These are phyloP conservation scores for Brassica balearica DNA, from an alignment of 441 rosid species.

Conservation along the genomic window DNA sequence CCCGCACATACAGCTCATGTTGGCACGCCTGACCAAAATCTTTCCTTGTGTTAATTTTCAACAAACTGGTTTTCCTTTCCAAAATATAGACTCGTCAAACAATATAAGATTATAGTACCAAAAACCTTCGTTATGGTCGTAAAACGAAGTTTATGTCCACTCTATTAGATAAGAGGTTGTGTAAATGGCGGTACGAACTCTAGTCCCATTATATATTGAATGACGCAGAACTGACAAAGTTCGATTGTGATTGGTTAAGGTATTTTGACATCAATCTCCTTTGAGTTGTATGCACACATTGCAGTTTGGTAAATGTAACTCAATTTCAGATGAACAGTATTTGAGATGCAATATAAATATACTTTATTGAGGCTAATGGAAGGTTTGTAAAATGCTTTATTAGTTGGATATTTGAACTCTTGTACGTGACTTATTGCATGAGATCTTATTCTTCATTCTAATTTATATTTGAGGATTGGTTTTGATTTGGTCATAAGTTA, in stretches of 20 bases:
- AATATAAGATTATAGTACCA: neutral
- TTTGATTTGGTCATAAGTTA: neutral
- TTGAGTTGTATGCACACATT: conserved; percentile 7
- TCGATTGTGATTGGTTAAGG: neutral
- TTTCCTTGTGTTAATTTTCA: conserved; percentile 17
- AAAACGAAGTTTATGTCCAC: neutral
- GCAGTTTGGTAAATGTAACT: conserved; percentile 3
- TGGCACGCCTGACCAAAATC: conserved; percentile 67
- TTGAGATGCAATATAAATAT: neutral
- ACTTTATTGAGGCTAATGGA: neutral
- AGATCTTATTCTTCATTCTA: neutral
- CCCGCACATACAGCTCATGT: conserved; percentile 52
- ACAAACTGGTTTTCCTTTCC: neutral
- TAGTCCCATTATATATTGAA: neutral
- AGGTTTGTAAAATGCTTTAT: neutral
- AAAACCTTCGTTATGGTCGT: neutral
- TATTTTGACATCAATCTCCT: neutral
- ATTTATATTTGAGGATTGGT: neutral
- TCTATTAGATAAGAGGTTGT: neutral
- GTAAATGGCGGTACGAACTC: conserved; percentile 3
- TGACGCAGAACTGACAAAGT: neutral
- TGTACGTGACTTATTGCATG: neutral
- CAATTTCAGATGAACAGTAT: neutral
- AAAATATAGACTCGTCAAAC: no score
- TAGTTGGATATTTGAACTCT: neutral